phyloP scores from a whole-genome alignment of 2,329 filamentous ascomycete species.

The Teratosphaeria gauchensis region DNA sequence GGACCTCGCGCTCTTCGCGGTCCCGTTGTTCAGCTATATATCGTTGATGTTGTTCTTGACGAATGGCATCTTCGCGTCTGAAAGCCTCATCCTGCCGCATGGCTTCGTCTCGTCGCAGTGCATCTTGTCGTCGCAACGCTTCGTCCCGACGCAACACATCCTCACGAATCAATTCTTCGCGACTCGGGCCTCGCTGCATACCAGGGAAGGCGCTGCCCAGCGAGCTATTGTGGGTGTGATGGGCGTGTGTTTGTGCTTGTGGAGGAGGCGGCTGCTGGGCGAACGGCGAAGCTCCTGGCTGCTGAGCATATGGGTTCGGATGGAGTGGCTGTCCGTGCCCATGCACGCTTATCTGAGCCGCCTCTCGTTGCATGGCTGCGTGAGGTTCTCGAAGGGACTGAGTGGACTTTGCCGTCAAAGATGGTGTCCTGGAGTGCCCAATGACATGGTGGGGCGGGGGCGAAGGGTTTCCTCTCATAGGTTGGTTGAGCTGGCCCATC shows the following conservation, averaged over 20 bases:
- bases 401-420: conserved; percentile 15
- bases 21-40: neutral
- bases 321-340: conserved; percentile 18
- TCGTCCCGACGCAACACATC: neutral
- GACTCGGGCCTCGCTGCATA: conserved; percentile 16
- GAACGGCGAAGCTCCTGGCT: conserved; percentile 10
- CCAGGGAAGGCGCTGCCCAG: conserved; percentile 12
- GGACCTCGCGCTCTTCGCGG: neutral
- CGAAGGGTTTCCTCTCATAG: conserved; percentile 23
- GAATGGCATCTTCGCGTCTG: neutral
- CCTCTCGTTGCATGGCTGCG: conserved; percentile 8
- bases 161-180: conserved; percentile 16
- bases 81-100: neutral
- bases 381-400: conserved; percentile 13
- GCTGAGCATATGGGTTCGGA: conserved; percentile 20
- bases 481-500: conserved; percentile 20
- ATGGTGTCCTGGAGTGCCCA: conserved; percentile 25
- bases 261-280: conserved; percentile 12
- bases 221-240: conserved; percentile 24
- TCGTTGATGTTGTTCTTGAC: neutral
- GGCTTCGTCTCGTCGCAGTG: neutral
- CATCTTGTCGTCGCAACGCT: neutral
- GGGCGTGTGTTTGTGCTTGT: conserved; percentile 18
- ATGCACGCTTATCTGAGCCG: conserved; percentile 7
- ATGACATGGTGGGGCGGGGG: conserved; percentile 24